Evolutionary conservation across 2,329 filamentous ascomycete species (phyloP), one percentile per base, ranked within the genome.

Genomic region (Diaporthe aspalathi): DNA sequence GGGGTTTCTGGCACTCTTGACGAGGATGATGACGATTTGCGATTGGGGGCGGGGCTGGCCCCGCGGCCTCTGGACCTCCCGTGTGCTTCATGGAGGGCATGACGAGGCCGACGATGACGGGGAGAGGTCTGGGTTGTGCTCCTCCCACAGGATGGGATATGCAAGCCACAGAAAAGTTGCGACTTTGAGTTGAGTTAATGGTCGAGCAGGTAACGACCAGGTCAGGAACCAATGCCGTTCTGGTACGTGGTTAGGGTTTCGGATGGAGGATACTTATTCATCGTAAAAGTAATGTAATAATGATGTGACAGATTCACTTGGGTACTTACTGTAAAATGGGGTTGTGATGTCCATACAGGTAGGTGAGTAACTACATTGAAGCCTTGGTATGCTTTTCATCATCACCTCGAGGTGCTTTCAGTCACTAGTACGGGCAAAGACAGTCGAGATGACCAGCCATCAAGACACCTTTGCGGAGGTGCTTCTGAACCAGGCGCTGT

Each of bases 31-130:
- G 53, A 38, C 6, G 12, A 12, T 8, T 16, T 56, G 20, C 7
- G 20, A n/a, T 32, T 38, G 3, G 20, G 53, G 1, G 2, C 6
- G 53, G 53, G 53, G 43, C 60, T 50, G 60, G 45, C 60, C 5
- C 60, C 60, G 8, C 50, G 45, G n/a, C 60, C 60, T 29, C 60
- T 38, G 43, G 60, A 50, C 5, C 6, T 65, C 6, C 60, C 60
- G 14, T 50, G 45, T 50, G 5, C 9, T 24, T 24, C 45, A 1
- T 65, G 60, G 60, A 65, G 60, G n/a, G 29, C 4, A 14, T 38
- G 2, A 20, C 4, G 45, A 24, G 60, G 45, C 43, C 38, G 45
- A 50, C n/a, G 45, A 38, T 2, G 11, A 38, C 6, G 12, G 12
- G 35, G 35, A 38, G 8, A 38, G 5, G 60, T 38, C 29, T 24